Evolutionary conservation across 1,284 basidiomycete species (phyloP), one percentile per base, ranked within the genome.

Genomic region (Exsudoporus floridanus): DNA sequence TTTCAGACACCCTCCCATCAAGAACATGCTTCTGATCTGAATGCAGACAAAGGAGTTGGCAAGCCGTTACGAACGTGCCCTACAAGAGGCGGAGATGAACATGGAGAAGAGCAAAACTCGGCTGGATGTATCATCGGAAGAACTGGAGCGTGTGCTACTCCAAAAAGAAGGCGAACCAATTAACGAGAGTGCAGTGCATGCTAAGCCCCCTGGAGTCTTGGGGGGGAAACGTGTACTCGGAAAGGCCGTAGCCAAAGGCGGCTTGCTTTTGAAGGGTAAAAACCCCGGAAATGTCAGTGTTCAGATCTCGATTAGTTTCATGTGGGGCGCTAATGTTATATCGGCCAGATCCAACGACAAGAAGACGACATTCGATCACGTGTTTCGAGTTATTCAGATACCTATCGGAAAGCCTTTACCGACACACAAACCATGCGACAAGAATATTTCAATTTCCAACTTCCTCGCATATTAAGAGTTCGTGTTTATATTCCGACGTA

Each of bases 371-470:
- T 96, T 42, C 79, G 97, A 49, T 75, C 82, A 27, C 79, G 94
- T 58, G 88, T 98, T 77, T 93, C 91, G 7, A 77, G 77, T 43
- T 86, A 91, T 5, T 94, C 91, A 31, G 96, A 98, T 66, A 82
- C 86, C 30, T 98, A 95, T 69, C 80, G 93, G 53, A 94, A 94
- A 72, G 87, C 94, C 12, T 88, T 98, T n/a, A 82, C 85, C 25
- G 92, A 94, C 60, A 92, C 91, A 10, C 95, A 98, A 71, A 77
- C 84, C 3, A 83, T 94, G 72, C 81, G 95, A 48, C 94, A 98
- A 70, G 96, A 99, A 69, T 98, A 96, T 71, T 99, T 98, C 73
- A 96, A 97, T 70, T 90, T 96, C 65, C 96, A 98, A 66, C 75
- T 98, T 41, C 96, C 97, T 40, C 88, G 94, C 61, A 91, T 98